Evolutionary conservation across 148 eudicot genomes (phyloP).

Genomic region (Dysphania ambrosioides): DNA sequence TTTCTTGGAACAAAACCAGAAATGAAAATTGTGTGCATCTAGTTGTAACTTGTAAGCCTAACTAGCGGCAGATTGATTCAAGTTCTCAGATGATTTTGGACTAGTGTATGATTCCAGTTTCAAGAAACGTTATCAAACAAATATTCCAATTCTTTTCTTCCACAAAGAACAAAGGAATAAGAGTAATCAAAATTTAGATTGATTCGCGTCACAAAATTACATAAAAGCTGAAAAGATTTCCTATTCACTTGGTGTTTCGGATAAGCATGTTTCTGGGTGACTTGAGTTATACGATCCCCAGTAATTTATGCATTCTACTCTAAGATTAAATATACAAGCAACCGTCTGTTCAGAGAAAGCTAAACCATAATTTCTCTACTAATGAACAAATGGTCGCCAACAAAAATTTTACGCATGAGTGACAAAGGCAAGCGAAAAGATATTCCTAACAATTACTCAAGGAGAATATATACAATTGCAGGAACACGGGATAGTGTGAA

Average conservation of each 20-base stretch:
- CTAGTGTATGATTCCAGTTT: neutral
- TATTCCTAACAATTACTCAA: constrained; percentile 12
- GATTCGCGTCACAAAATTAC: neutral
- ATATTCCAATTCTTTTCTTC: constrained; percentile 1
- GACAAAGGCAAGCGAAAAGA: neutral
- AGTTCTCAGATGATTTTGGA: neutral
- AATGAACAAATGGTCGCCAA: constrained; percentile 12
- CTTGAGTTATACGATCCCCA: neutral
- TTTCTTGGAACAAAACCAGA: too few species aligned
- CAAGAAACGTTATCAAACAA: neutral
- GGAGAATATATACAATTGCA: constrained; percentile 27
- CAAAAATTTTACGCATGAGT: neutral
- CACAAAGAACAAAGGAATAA: neutral
- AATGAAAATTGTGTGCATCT: too few species aligned
- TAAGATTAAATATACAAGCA: constrained; percentile 11
- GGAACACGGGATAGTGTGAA: neutral
- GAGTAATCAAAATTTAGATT: neutral
- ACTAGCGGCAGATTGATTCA: too few species aligned
- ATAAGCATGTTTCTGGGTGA: neutral
- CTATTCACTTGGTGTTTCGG: neutral
- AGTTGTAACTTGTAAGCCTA: too few species aligned
- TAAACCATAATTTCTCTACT: neutral
- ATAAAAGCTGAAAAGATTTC: neutral
- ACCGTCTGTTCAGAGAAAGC: neutral
- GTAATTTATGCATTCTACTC: neutral